These are phyloP conservation scores for Tricholoma sp. DNA, from an alignment of 768 basidiomycete genomes.

Conservation along the genomic window DNA sequence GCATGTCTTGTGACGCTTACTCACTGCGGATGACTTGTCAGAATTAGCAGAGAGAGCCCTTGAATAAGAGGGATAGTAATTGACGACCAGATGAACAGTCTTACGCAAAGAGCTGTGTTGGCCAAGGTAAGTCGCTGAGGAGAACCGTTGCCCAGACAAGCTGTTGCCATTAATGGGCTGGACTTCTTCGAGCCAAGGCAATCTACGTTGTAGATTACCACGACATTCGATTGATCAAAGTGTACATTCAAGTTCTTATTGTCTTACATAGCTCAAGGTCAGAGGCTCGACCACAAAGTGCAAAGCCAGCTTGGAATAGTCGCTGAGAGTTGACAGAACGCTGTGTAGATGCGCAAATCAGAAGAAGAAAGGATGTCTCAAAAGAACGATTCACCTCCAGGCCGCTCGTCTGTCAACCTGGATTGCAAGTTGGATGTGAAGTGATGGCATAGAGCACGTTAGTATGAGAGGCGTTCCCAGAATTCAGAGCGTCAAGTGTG, in stretches of 20 bases:
- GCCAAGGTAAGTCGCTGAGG: background rate
- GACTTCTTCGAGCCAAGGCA: background rate
- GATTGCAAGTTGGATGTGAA: background rate
- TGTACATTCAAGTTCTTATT: background rate
- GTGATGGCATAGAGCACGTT: background rate
- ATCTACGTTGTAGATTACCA: background rate
- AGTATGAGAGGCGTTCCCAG: background rate
- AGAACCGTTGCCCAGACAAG: background rate
- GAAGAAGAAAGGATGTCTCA: background rate
- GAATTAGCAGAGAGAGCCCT: too few species aligned
- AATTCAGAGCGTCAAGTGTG: background rate
- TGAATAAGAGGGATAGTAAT: background rate
- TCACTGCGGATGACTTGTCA: too few species aligned
- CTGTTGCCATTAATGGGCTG: background rate
- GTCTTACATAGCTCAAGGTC: background rate
- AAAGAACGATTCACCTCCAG: background rate
- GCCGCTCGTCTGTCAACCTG: background rate
- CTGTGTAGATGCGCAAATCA: background rate
- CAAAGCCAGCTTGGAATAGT: background rate
- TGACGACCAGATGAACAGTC: background rate
- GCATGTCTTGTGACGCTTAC: too few species aligned
- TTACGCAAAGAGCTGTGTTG: background rate
- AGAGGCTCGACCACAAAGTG: background rate
- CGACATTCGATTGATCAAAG: background rate
- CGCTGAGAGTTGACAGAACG: background rate